Evolutionary conservation across 2,329 filamentous ascomycete genomes (phyloP), one percentile per base, ranked within the genome.

Genomic region (Aspergillus nomiae): DNA sequence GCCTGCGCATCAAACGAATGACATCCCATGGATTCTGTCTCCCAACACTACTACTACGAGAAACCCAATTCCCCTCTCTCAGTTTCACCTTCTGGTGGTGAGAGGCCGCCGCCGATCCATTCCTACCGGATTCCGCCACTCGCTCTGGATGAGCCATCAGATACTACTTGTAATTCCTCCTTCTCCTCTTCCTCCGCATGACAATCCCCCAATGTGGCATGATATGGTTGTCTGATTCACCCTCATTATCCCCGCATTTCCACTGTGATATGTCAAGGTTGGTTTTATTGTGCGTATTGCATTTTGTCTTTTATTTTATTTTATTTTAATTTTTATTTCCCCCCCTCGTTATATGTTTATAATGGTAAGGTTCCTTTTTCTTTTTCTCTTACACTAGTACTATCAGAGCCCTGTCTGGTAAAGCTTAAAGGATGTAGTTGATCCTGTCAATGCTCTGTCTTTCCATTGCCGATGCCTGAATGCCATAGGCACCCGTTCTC

Each of bases 191-290:
- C 51, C 51, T 55, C 51, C 51, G 51, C 51, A 38, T 55, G 51
- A 41, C 51, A 55, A 55, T 60, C 24, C 26, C 26, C 36, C 24
- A 60, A 48, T 26, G 58, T 60, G 58, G 58, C 58, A 41, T 60
- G 58, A 60, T 60, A 55, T 36, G 48, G 41, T 55, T 54, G 58
- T 60, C 53, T 60, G 58, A 60, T 60, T 50, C 46, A 46, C 41
- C 45, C 28, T 21, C 26, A n/a, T 36, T 34, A 6, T 34, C 48
- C 45, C 57, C 57, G 32, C 57, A 59, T 59, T 34, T 38, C 51
- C 34, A 55, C 51, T 24, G n/a, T 38, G 36, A 36, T 55, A 55
- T 38, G 19, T 36, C 34, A 38, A 1, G 3, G 32, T 26, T 55
- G 21, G 11, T 16, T 53, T 32, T n/a, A 8, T 14, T 48, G 8